These are phyloP conservation scores for Vanilla planifolia DNA, from an alignment of 106 monocot species.

Conservation along the genomic window DNA sequence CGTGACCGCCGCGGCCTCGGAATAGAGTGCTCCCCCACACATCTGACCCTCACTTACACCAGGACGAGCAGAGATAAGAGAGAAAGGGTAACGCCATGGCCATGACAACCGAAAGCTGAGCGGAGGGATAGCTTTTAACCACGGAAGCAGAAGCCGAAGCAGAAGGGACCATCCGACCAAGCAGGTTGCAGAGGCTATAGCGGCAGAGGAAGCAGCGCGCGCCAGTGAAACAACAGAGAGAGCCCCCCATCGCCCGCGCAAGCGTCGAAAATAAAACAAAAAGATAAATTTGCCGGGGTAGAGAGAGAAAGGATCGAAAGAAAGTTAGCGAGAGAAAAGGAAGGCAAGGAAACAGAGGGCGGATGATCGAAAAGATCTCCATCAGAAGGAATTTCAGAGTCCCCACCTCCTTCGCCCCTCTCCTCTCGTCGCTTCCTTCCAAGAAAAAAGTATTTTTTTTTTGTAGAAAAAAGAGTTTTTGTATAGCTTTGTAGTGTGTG, in stretches of 20 bases:
- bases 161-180: too few relatives aligned
- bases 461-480: too few relatives aligned
- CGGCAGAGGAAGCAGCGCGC: not conserved
- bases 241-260: too few relatives aligned
- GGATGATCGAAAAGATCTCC: constrained; percentile 13
- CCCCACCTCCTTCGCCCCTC: constrained; percentile 1
- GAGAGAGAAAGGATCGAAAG: not conserved
- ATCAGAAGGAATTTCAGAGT: constrained; percentile 34
- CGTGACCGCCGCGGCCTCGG: not conserved
- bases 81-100: not conserved
- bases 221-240: not conserved
- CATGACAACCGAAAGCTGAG: not conserved
- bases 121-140: constrained; percentile 3
- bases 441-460: not conserved
- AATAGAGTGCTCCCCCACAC: not conserved
- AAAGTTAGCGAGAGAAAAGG: constrained; percentile 3
- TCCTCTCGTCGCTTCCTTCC: not conserved
- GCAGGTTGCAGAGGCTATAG: too few relatives aligned
- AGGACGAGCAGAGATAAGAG: not conserved
- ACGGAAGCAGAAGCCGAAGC: not conserved
- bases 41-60: not conserved
- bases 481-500: too few relatives aligned
- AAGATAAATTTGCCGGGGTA: not conserved
- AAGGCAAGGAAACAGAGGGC: constrained; percentile 3
- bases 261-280: too few relatives aligned